phyloP scores from a whole-genome alignment of 306 rosid genomes.

The Pyrus betulifolia region DNA sequence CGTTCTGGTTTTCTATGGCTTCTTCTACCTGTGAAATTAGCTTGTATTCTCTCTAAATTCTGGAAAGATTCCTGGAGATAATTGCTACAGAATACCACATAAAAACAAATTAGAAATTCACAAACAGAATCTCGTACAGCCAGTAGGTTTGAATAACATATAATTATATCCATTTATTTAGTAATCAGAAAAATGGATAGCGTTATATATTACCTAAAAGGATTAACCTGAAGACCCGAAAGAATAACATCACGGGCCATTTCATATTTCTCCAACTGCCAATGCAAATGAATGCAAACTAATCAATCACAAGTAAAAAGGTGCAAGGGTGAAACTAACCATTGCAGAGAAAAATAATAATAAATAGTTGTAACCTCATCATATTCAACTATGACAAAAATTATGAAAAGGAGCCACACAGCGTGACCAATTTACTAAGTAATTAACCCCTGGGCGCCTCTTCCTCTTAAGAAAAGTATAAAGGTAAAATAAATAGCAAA shows the following conservation, averaged over 20 bases:
- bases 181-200: constrained; percentile 11
- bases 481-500: neutral
- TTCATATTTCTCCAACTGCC: constrained; percentile 86
- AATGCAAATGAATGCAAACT: constrained; percentile 16
- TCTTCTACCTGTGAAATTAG: constrained; percentile 28
- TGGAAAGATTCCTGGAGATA: constrained; percentile 61
- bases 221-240: constrained; percentile 85
- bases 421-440: neutral
- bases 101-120: constrained; percentile 14
- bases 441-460: no score
- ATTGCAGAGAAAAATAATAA: no score
- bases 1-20: constrained; percentile 56
- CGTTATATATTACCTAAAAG: constrained; percentile 51
- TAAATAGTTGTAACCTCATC: neutral
- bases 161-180: neutral
- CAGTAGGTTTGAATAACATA: constrained; percentile 15
- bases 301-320: neutral
- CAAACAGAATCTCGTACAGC: constrained; percentile 15
- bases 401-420: neutral
- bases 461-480: neutral
- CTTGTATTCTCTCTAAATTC: constrained; percentile 50
- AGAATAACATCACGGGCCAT: constrained; percentile 77
- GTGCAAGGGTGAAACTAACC: neutral
- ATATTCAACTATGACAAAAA: neutral
- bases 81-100: constrained; percentile 51